These are phyloP conservation scores for Fusarium nanum DNA, from an alignment of 2,329 filamentous ascomycete species.

Conservation along the genomic window DNA sequence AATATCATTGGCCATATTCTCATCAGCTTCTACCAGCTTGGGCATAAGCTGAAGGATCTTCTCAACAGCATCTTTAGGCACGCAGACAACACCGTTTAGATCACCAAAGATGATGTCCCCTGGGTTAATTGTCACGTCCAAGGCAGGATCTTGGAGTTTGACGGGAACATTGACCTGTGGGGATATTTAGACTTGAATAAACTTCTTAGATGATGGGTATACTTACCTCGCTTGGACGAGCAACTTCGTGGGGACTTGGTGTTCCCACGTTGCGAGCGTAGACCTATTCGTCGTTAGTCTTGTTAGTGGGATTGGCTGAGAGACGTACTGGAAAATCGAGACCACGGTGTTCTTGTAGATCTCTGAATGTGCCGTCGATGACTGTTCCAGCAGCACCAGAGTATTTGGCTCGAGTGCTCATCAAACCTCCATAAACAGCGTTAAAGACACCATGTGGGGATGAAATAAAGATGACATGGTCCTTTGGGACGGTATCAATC, in stretches of 20 bases:
- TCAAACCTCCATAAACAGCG: slow-evolving; percentile 29
- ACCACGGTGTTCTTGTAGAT: slow-evolving; percentile 35
- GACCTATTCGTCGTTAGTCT: not conserved
- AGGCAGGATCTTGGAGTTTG: slow-evolving; percentile 10
- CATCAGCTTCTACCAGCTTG: slow-evolving; percentile 13
- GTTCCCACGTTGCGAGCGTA: slow-evolving; percentile 23
- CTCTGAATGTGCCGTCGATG: slow-evolving; percentile 24
- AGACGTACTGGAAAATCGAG: slow-evolving; percentile 6
- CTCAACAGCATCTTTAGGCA: slow-evolving; percentile 2
- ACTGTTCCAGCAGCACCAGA: slow-evolving; percentile 12
- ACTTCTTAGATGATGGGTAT: too few species aligned
- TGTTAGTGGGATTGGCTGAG: too few species aligned
- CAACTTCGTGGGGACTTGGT: slow-evolving; percentile 7
- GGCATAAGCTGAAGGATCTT: slow-evolving; percentile 21
- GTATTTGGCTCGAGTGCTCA: slow-evolving; percentile 25
- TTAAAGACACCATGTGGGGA: slow-evolving; percentile 19
- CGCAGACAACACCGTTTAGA: slow-evolving; percentile 20
- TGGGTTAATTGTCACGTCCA: not conserved
- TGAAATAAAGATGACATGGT: slow-evolving; percentile 24
- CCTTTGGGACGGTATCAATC: slow-evolving; percentile 14
- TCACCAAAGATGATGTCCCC: slow-evolving; percentile 18
- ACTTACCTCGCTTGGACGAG: slow-evolving; percentile 7
- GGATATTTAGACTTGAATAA: too few species aligned
- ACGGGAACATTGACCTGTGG: slow-evolving; percentile 14
- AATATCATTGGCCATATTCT: slow-evolving; percentile 18